phyloP scores from a whole-genome alignment of 2,329 filamentous ascomycete species.

The Fonsecaea nubica region DNA sequence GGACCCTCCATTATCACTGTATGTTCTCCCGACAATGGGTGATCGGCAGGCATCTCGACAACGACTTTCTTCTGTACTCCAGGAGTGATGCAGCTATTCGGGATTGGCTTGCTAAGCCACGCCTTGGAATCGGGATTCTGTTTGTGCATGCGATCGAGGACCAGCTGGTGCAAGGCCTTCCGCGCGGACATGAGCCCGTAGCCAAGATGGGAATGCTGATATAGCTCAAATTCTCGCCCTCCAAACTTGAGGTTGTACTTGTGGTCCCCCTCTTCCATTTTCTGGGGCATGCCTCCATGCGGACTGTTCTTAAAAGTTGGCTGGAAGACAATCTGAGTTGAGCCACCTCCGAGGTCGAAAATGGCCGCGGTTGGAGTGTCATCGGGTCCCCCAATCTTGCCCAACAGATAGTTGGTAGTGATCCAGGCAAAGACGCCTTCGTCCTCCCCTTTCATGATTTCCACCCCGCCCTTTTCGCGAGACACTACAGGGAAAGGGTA shows the following conservation, averaged over 20 bases:
- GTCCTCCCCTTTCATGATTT: conserved; percentile 96
- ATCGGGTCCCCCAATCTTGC: conserved; percentile 94
- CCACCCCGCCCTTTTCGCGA: conserved; percentile 81
- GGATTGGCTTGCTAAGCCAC: conserved; percentile 74
- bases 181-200: conserved; percentile 97
- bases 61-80: conserved; percentile 77
- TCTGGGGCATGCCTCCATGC: conserved; percentile 81
- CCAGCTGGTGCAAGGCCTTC: conserved; percentile 77
- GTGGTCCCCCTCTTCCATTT: conserved; percentile 87
- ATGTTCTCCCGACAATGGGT: conserved; percentile 68
- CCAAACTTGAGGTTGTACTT: conserved; percentile 93
- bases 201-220: conserved; percentile 97
- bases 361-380: conserved; percentile 89
- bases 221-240: conserved; percentile 87
- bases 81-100: conserved; percentile 85
- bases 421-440: conserved; percentile 99
- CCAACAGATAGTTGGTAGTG: conserved; percentile 96
- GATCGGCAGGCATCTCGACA: conserved; percentile 70
- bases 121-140: conserved; percentile 65
- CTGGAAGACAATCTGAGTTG: conserved; percentile 98
- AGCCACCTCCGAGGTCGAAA: conserved; percentile 95
- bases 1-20: conserved; percentile 90
- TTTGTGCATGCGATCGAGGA: conserved; percentile 74
- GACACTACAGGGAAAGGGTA: conserved; percentile 96
- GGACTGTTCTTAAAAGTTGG: conserved; percentile 81